A percentile compares a stretch with the other conserved stretches of the same genome.
These are phyloP conservation scores for Solanum sejunctum DNA, from an alignment of 257 asterid species.

Conservation along the genomic window DNA sequence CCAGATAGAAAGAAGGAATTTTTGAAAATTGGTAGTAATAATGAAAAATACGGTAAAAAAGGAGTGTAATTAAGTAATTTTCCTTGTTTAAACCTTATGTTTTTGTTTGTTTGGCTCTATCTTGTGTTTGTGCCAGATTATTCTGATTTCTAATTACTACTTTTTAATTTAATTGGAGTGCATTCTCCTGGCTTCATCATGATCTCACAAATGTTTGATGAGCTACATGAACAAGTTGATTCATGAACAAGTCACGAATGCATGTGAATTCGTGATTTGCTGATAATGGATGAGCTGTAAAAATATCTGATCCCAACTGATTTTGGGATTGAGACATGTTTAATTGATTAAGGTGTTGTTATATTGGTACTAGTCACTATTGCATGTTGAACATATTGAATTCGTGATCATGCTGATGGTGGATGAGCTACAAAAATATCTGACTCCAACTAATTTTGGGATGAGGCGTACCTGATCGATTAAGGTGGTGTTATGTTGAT, in stretches of 20 bases:
- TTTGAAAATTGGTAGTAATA: too few relatives aligned
- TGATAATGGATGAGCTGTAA: neutral
- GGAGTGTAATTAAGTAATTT: too few relatives aligned
- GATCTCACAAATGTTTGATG: neutral
- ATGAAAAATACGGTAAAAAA: too few relatives aligned
- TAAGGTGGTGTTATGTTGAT: neutral
- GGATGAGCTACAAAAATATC: neutral
- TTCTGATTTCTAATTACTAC: neutral
- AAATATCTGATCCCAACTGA: neutral
- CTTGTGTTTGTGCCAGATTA: neutral
- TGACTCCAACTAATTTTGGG: neutral
- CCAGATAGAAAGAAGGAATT: too few relatives aligned
- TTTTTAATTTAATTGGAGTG: neutral
- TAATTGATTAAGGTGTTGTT: neutral
- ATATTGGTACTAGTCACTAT: neutral
- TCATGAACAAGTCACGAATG: neutral
- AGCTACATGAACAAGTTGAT: neutral
- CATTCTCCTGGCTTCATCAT: neutral
- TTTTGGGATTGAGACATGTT: neutral
- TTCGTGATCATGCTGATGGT: fast-evolving
- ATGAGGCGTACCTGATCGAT: neutral
- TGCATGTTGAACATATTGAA: neutral
- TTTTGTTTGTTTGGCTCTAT: neutral
- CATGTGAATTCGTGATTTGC: neutral
- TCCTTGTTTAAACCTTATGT: neutral